phyloP scores from a whole-genome alignment of 495 filamentous ascomycete species.

The Xylaria longipes region DNA sequence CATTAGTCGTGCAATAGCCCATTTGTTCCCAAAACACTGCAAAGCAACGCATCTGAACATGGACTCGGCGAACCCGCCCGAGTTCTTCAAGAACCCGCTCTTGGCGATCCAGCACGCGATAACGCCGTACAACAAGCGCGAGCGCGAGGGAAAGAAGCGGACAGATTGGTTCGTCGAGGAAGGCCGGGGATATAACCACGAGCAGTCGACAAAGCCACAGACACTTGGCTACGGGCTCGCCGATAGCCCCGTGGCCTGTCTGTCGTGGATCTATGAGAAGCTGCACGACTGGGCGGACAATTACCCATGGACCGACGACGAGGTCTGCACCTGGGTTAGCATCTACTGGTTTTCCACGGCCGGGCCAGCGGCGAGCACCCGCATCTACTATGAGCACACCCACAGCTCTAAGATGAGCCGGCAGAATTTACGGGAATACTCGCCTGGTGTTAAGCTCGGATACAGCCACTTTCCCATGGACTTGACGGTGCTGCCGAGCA shows the following conservation, averaged over 20 bases:
- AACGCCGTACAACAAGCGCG: constrained; percentile 43
- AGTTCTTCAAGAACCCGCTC: constrained; percentile 46
- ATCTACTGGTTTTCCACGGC: constrained; percentile 67
- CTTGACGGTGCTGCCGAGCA: constrained; percentile 54
- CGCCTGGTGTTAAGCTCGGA: constrained; percentile 60
- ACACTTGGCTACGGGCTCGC: constrained; percentile 63
- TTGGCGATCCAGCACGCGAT: constrained; percentile 52
- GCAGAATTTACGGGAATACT: constrained; percentile 34
- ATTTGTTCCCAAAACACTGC: constrained; percentile 62
- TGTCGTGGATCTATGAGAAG: constrained; percentile 76
- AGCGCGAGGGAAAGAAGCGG: constrained; percentile 53
- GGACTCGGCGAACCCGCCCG: constrained; percentile 48
- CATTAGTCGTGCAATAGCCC: constrained; percentile 64
- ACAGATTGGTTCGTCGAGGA: constrained; percentile 57
- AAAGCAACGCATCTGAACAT: constrained; percentile 71
- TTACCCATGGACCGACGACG: constrained; percentile 72
- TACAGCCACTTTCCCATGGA: constrained; percentile 63
- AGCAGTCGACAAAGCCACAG: constrained; percentile 67
- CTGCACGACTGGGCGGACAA: constrained; percentile 70
- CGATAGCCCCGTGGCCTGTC: constrained; percentile 65
- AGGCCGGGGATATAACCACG: constrained; percentile 61
- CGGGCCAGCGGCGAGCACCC: constrained; percentile 60
- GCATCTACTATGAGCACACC: constrained; percentile 67
- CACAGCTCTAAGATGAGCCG: constrained; percentile 36
- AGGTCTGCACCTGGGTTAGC: constrained; percentile 69